phyloP scores from a whole-genome alignment of 257 asterid species.

The Ajuga chamaepitys region DNA sequence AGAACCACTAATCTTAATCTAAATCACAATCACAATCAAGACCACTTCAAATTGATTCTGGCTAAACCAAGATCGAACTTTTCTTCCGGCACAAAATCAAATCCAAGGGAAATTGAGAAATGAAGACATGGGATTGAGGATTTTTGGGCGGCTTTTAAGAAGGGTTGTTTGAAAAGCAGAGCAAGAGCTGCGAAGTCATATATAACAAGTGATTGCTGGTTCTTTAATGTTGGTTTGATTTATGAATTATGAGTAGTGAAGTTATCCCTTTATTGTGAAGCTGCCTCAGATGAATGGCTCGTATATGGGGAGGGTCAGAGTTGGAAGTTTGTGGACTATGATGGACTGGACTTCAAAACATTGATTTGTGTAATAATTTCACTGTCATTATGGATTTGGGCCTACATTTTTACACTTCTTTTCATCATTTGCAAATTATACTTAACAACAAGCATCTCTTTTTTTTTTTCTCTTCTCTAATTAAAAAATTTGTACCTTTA shows the following conservation, averaged over 20 bases:
- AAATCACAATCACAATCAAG: conserved; percentile 23
- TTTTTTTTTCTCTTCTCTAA: too few species aligned
- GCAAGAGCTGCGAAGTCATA: conserved; percentile 14
- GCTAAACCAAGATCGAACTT: background rate
- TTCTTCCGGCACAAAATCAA: background rate
- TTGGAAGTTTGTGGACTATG: conserved; percentile 16
- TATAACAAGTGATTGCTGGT: background rate
- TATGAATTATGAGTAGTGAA: conserved; percentile 13
- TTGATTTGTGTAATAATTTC: background rate
- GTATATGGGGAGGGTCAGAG: conserved; percentile 1
- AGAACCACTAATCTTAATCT: conserved; percentile 16
- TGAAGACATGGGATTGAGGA: background rate
- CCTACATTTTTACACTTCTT: background rate
- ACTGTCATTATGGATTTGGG: conserved; percentile 16
- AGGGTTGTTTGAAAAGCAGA: conserved; percentile 12
- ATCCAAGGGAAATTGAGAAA: background rate
- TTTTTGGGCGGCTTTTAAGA: conserved; percentile 21
- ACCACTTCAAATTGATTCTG: conserved; percentile 14
- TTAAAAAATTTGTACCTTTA: too few species aligned
- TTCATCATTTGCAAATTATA: too few species aligned
- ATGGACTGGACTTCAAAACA: conserved; percentile 10
- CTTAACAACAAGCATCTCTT: too few species aligned
- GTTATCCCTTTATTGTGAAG: conserved; percentile 19
- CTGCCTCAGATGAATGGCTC: conserved; percentile 18
- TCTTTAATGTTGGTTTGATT: background rate